Evolutionary conservation across 257 asterid genomes (phyloP).

Genomic region (Eustoma russellianum): DNA sequence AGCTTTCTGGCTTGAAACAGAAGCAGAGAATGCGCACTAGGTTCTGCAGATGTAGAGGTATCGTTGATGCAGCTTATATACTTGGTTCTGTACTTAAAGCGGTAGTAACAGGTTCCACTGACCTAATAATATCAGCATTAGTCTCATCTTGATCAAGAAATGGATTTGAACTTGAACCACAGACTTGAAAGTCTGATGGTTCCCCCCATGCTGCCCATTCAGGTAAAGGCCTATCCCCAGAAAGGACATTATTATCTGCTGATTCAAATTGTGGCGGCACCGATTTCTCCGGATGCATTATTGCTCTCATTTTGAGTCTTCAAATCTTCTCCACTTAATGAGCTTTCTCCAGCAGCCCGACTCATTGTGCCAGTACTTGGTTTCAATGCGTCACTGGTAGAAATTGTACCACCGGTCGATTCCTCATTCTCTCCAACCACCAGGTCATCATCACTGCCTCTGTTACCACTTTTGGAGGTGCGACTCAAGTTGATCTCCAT

Average conservation of each 20-base stretch:
- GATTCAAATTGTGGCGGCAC: conserved; percentile 62
- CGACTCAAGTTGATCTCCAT: conserved; percentile 50
- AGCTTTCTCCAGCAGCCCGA: conserved; percentile 19
- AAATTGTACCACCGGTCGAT: conserved; percentile 30
- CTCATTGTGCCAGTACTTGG: conserved; percentile 18
- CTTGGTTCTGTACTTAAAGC: conserved; percentile 27
- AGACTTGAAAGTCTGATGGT: conserved; percentile 45
- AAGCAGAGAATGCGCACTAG: conserved; percentile 27
- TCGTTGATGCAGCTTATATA: conserved; percentile 32
- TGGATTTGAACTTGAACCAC: conserved; percentile 61
- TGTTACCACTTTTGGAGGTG: conserved; percentile 41
- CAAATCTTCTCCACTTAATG: conserved; percentile 17
- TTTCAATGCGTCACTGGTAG: conserved; percentile 32
- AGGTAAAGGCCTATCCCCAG: conserved; percentile 76
- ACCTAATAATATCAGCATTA: conserved; percentile 16
- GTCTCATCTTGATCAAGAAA: conserved; percentile 36
- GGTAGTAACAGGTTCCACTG: conserved; percentile 16
- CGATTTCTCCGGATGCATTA: too few relatives aligned
- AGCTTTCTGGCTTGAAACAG: conserved; percentile 29
- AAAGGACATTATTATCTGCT: conserved; percentile 57
- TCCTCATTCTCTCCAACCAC: conserved; percentile 90
- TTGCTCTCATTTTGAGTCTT: conserved; percentile 22
- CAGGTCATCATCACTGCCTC: conserved; percentile 79
- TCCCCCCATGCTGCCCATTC: conserved; percentile 96
- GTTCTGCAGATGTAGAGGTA: conserved; percentile 23